Evolutionary conservation across 1,284 basidiomycete species (phyloP).

Genomic region (Fistulinella staudtii): DNA sequence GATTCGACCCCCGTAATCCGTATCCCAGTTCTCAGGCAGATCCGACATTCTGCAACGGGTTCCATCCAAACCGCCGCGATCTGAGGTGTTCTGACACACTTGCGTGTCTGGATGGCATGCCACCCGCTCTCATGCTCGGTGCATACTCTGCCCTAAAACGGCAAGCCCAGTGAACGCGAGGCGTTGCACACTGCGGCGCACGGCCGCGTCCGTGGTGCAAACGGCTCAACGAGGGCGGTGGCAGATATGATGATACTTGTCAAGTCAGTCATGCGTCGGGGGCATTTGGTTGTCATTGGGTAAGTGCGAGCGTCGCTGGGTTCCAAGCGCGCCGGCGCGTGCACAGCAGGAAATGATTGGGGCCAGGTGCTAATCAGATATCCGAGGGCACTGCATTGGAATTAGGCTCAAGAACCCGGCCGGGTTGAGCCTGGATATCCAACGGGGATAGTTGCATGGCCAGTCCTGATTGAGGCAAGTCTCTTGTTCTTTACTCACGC

Average conservation of each 20-base stretch:
- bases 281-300: too few relatives aligned
- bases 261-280: too few relatives aligned
- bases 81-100: too few relatives aligned
- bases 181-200: constrained; percentile 4
- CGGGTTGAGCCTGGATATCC: constrained; percentile 4
- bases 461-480: constrained; percentile 26
- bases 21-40: constrained; percentile 36
- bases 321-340: constrained; percentile 20
- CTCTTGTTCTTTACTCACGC: constrained; percentile 31
- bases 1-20: too few relatives aligned
- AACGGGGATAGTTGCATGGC: constrained; percentile 25
- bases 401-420: constrained; percentile 34
- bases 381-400: constrained; percentile 37
- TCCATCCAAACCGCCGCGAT: too few relatives aligned
- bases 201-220: neutral
- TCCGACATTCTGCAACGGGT: constrained; percentile 31
- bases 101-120: constrained; percentile 20
- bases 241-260: constrained; percentile 6
- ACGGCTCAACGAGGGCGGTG: constrained; percentile 13
- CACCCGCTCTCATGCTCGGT: constrained; percentile 14
- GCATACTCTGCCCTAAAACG: constrained; percentile 12
- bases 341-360: constrained; percentile 28
- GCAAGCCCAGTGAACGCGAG: neutral
- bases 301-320: constrained; percentile 22
- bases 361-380: constrained; percentile 32